Conservation (phyloP, 106 monocot genomes). For the Dioscorea alata region DNA sequence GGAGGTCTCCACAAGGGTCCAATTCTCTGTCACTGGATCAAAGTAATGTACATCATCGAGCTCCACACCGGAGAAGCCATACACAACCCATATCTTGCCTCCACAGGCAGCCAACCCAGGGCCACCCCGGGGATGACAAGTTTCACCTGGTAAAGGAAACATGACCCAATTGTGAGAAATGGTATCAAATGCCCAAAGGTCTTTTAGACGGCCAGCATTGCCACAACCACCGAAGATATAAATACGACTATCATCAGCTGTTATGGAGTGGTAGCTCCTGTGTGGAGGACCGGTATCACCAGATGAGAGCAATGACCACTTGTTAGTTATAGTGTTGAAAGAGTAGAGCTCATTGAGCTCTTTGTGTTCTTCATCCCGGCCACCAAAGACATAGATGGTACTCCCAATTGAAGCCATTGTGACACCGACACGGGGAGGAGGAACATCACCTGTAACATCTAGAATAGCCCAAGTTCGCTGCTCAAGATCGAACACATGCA, state of each 20-base stretch:
- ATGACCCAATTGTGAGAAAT: constrained; percentile 33
- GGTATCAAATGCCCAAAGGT: constrained; percentile 68
- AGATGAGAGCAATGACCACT: constrained; percentile 60
- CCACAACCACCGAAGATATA: constrained; percentile 90
- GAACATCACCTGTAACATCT: constrained; percentile 47
- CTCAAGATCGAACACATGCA: constrained; percentile 69
- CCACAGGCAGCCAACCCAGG: constrained; percentile 39
- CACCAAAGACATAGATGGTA: constrained; percentile 78
- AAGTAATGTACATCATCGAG: constrained; percentile 77
- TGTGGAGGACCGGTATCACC: constrained; percentile 53
- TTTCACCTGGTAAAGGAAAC: constrained; percentile 48
- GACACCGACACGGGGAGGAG: constrained; percentile 77
- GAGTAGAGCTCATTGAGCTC: constrained; percentile 87
- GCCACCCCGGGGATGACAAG: constrained; percentile 57
- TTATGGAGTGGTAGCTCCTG: constrained; percentile 94
- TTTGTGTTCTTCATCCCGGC: constrained; percentile 70
- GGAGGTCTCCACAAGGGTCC: constrained; percentile 47
- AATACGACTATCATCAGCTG: constrained; percentile 37
- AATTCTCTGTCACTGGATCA: constrained; percentile 30
- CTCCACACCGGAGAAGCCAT: constrained; percentile 75
- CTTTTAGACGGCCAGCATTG: constrained; percentile 61
- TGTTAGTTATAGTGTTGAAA: constrained; percentile 52
- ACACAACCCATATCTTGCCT: constrained; percentile 82
- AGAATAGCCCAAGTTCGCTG: constrained; percentile 50
- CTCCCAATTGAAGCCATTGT: constrained; percentile 61